phyloP scores from a whole-genome alignment of 306 rosid genomes.

The Lathyrus oleraceus region DNA sequence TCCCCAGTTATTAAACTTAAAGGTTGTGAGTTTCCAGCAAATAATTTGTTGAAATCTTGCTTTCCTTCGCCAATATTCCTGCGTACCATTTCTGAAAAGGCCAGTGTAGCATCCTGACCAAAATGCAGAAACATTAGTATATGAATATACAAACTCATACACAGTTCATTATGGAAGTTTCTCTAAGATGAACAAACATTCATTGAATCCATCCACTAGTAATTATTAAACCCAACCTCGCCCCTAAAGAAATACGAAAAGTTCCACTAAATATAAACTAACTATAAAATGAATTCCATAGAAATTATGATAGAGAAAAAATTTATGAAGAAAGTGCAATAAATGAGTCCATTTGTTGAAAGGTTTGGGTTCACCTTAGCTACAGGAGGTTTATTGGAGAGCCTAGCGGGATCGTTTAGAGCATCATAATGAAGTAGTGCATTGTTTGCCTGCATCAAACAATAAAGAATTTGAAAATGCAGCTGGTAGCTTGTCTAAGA shows the following conservation, averaged over 20 bases:
- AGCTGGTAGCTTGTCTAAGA: constrained; percentile 27
- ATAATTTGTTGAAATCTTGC: constrained; percentile 15
- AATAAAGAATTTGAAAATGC: constrained; percentile 31
- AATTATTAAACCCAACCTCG: constrained; percentile 12
- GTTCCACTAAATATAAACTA: constrained; percentile 17
- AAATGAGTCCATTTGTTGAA: background rate
- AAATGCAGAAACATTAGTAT: constrained; percentile 19
- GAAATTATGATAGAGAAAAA: background rate
- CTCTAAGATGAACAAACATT: background rate
- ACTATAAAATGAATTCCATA: constrained; percentile 15
- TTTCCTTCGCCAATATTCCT: constrained; percentile 26
- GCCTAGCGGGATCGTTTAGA: constrained; percentile 19
- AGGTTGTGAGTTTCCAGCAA: constrained; percentile 34
- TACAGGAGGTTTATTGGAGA: constrained; percentile 20
- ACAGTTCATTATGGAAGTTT: constrained; percentile 9
- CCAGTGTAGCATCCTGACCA: constrained; percentile 45
- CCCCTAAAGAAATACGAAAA: constrained; percentile 1
- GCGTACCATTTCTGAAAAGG: constrained; percentile 34
- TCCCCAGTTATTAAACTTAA: constrained; percentile 11
- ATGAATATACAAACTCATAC: constrained; percentile 19
- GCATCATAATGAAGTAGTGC: constrained; percentile 27
- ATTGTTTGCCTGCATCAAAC: constrained; percentile 29
- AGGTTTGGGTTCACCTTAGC: constrained; percentile 36
- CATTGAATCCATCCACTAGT: background rate
- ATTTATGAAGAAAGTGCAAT: background rate